A percentile compares a stretch with the other conserved stretches of the same genome.
phyloP scores from a whole-genome alignment of 805 yeast genomes.

The Zygotorulaspora danielsina region DNA sequence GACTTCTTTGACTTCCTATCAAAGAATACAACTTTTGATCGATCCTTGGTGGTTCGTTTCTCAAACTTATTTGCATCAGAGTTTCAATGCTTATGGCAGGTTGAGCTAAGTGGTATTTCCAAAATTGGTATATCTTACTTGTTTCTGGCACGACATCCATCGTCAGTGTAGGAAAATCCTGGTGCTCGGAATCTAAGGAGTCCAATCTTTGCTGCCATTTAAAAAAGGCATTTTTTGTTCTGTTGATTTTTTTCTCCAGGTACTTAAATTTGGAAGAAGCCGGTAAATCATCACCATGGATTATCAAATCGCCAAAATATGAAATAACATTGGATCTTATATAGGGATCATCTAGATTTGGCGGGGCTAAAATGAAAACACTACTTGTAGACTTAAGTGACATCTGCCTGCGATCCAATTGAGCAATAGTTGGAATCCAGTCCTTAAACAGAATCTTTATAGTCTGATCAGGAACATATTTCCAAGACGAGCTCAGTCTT shows the following conservation, averaged over 20 bases:
- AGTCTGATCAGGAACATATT: slow-evolving; percentile 54
- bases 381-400: slow-evolving; percentile 52
- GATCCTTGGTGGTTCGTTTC: slow-evolving; percentile 53
- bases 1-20: slow-evolving; percentile 49
- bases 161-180: slow-evolving; percentile 32
- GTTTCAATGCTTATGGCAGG: slow-evolving; percentile 46
- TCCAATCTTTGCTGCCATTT: slow-evolving; percentile 77
- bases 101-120: slow-evolving; percentile 30
- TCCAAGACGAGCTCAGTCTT: slow-evolving; percentile 73
- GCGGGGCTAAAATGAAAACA: slow-evolving; percentile 71
- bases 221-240: slow-evolving; percentile 65
- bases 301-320: slow-evolving; percentile 80
- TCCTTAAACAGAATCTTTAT: slow-evolving; percentile 63
- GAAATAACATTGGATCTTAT: slow-evolving; percentile 79
- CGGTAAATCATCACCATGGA: slow-evolving; percentile 37
- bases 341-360: slow-evolving; percentile 75
- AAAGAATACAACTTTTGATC: slow-evolving; percentile 25
- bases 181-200: slow-evolving; percentile 17
- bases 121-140: slow-evolving; percentile 29
- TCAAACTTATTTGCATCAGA: slow-evolving; percentile 61
- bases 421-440: slow-evolving; percentile 93
- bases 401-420: slow-evolving; percentile 71
- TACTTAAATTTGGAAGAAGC: slow-evolving; percentile 36
- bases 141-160: slow-evolving; percentile 31
- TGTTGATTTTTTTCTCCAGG: slow-evolving; percentile 60